Evolutionary conservation across 108 stramenopile species (phyloP), one percentile per base, ranked within the genome.

Genomic region (Cyclostephanos tholiformis): DNA sequence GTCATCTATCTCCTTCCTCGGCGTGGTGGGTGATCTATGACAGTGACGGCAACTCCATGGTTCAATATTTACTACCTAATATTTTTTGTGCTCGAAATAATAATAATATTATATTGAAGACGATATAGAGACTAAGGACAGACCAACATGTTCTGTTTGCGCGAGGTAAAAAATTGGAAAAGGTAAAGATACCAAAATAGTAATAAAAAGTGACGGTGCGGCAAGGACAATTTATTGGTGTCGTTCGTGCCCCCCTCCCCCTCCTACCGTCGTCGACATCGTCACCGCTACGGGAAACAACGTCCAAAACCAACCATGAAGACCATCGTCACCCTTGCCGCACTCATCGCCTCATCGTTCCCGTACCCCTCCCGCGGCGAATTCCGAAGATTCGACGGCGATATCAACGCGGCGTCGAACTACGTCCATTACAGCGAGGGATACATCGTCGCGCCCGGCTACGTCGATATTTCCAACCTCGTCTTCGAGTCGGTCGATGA

Each of bases 381-480:
- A 74, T 52, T 66, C 63, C 79, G 79, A 39, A 68, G 73, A 23
- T 80, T 80, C 68, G 79, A 80, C 62, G 73, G 79, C 14, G 68
- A 68, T 39, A 80, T 80, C 52, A 38, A 48, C 43, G 79, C 79
- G 27, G 79, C 79, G 14, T 74, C 72, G 46, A 68, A 79, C 63
- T 90, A 84, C 51, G 87, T 92, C 60, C 89, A 90, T 63, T 90
- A 76, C 69, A 69, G 83, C 38, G 89, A 92, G 51, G 91, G 90
- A 7, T 95, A 74, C 75, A 56, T 95, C 13, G 64, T 92, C 23
- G 77, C 89, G 16, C 94, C 94, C 3, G 94, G 94, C 19, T 91
- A 61, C 48, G 84, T 95, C 26, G 94, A 95, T 59, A 67, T 95
- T 19, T 78, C 84, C 20, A 64, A 77, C 27, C 67, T 95, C 38